Evolutionary conservation across 2,329 filamentous ascomycete genomes (phyloP).

Genomic region (Coniochaeta sp.): DNA sequence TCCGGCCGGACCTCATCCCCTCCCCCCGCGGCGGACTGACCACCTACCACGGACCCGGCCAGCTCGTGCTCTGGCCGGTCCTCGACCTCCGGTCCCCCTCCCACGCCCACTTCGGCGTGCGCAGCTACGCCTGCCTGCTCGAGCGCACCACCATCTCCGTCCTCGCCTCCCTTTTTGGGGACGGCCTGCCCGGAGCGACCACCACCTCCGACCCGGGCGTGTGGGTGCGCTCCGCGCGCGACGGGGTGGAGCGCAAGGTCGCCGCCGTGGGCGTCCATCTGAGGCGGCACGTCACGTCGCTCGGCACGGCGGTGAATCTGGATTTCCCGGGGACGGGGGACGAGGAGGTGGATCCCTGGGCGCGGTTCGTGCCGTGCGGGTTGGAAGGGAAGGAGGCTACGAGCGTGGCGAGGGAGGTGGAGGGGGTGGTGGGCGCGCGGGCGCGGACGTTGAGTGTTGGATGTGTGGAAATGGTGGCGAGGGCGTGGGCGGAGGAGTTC

Average conservation of each 20-base stretch:
- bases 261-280: conserved; percentile 90
- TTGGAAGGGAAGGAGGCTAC: conserved; percentile 72
- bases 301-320: conserved; percentile 80
- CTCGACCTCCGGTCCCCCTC: conserved; percentile 61
- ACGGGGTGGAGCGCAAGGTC: conserved; percentile 55
- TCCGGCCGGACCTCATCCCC: conserved; percentile 54
- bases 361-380: conserved; percentile 83
- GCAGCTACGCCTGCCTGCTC: conserved; percentile 70
- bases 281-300: conserved; percentile 71
- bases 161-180: conserved; percentile 43
- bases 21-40: conserved; percentile 83
- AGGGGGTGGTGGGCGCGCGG: background rate
- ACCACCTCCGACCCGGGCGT: conserved; percentile 76
- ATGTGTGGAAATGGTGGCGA: conserved; percentile 8
- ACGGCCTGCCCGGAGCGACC: conserved; percentile 48
- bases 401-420: conserved; percentile 53
- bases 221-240: conserved; percentile 46
- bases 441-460: background rate
- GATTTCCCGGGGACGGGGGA: conserved; percentile 59
- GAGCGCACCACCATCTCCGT: conserved; percentile 68
- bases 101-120: conserved; percentile 52
- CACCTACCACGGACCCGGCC: conserved; percentile 92
- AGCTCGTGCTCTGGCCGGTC: conserved; percentile 87
- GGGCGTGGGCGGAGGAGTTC: conserved; percentile 14
- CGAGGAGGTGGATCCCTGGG: conserved; percentile 41